phyloP scores from a whole-genome alignment of 768 basidiomycete genomes.

The Cystofilobasidium ferigula region DNA sequence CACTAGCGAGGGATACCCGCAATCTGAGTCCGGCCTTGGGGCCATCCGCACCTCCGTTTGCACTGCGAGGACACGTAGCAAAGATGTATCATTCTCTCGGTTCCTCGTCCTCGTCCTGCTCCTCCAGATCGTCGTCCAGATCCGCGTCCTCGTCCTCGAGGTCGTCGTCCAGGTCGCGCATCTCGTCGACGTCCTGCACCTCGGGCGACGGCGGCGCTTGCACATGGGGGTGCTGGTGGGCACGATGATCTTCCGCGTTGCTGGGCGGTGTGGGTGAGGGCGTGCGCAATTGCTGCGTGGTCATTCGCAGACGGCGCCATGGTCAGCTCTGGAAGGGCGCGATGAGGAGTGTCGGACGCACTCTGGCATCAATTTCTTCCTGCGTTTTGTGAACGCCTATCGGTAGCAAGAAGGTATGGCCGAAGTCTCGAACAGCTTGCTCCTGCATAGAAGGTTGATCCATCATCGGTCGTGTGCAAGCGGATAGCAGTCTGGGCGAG shows the following conservation, averaged over 20 bases:
- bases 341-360: neutral
- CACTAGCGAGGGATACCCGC: no score
- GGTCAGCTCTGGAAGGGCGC: neutral
- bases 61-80: no score
- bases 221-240: neutral
- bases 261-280: neutral
- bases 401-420: neutral
- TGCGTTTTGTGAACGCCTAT: constrained; percentile 1
- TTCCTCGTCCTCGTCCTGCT: neutral
- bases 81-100: no score
- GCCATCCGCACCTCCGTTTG: no score
- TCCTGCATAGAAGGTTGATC: neutral
- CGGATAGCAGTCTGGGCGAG: neutral
- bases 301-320: neutral
- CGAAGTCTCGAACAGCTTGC: constrained; percentile 2
- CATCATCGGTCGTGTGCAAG: neutral
- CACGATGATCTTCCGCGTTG: neutral
- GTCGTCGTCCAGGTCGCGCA: constrained; percentile 13
- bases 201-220: neutral
- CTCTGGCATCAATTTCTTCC: constrained; percentile 5
- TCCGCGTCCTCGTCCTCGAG: constrained; percentile 7
- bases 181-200: neutral
- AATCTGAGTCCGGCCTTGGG: no score
- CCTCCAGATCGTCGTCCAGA: constrained; percentile 40
- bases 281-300: neutral